A percentile compares a stretch with the other conserved stretches of the same genome.
Evolutionary conservation across 495 filamentous ascomycete genomes (phyloP).

Genomic region (Lindgomyces ingoldianus): DNA sequence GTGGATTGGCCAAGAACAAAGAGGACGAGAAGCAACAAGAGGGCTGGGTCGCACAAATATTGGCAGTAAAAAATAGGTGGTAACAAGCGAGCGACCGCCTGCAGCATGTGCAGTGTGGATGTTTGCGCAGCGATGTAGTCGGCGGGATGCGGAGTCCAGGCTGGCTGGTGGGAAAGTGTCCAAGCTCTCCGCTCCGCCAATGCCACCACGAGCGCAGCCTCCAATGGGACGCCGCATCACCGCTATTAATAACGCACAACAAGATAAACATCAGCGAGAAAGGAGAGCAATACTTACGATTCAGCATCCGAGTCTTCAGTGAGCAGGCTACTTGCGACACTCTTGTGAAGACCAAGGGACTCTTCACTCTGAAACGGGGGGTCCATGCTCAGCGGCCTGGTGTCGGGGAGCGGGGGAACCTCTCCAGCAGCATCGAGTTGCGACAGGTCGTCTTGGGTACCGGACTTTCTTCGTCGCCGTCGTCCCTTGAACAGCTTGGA

Average conservation of each 20-base stretch:
- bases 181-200: background rate
- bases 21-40: background rate
- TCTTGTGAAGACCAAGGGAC: slow-evolving; percentile 43
- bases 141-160: too few species aligned
- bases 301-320: slow-evolving; percentile 72
- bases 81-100: too few species aligned
- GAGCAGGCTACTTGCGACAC: slow-evolving; percentile 59
- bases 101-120: background rate
- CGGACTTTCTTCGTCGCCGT: slow-evolving; percentile 46
- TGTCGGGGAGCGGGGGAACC: slow-evolving; percentile 31
- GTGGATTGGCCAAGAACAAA: slow-evolving; percentile 27
- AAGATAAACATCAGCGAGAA: slow-evolving; percentile 2
- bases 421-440: slow-evolving; percentile 5
- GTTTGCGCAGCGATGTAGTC: background rate
- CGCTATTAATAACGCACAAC: background rate
- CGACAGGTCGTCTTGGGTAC: slow-evolving; percentile 27
- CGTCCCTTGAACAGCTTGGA: slow-evolving; percentile 57
- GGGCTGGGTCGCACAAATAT: background rate
- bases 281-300: slow-evolving; percentile 55
- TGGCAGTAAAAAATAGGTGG: too few species aligned
- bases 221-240: background rate
- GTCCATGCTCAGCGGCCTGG: slow-evolving; percentile 1
- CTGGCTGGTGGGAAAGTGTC: background rate
- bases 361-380: slow-evolving; percentile 36
- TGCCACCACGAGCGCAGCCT: background rate